Base-by-base conservation (phyloP, 768 basidiomycete species). In the Pholiota microspora region DNA sequence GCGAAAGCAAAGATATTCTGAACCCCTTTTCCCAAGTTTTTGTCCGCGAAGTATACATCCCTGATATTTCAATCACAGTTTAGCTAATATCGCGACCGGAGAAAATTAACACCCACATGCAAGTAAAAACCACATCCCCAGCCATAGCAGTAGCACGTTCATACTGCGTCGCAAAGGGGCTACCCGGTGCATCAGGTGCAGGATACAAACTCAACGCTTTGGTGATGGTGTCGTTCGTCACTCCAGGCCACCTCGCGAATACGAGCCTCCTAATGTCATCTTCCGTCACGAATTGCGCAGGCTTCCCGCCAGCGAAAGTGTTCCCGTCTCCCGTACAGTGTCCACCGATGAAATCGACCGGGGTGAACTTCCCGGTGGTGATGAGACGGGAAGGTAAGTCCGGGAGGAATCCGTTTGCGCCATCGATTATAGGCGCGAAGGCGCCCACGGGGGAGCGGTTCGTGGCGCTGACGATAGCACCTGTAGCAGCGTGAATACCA, bases 251-350 rank as follows among this genome's bases (percentile, higher is more conserved):
- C 32, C 71, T 63, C 3, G 63, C 58, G 51, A 75, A 73, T 5
- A 72, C 63, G 7, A 68, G 51, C n/a, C 59, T 57, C 12, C 70
- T 64, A 7, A 76, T 62, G 53, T 77, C 73, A 3, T 71, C 72
- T n/a, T 76, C 75, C 3, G 73, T 74, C 6, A 68, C 58, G 38
- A 76, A 73, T 4, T 73, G 66, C 3, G 60, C 60, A 0, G 77
- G 74, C 23, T 60, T 63, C 12, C 72, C 73, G 12, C 64, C 69
- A 4, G 70, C 73, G 51, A 77, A 77, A 3, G 74, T 74, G 28
- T 68, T 71, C 4, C 76, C 74, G 50, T 77, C 76, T 15, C 74
- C 74, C 0, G 73, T 73, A 50, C 74, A 76, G 53, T 77, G 76
- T 4, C 77, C 77, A 44, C 72, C 63, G 10, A 78, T 74, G 55